Base-by-base conservation (phyloP, 2,329 filamentous ascomycete species). In the Berkeleyomyces basicola region DNA sequence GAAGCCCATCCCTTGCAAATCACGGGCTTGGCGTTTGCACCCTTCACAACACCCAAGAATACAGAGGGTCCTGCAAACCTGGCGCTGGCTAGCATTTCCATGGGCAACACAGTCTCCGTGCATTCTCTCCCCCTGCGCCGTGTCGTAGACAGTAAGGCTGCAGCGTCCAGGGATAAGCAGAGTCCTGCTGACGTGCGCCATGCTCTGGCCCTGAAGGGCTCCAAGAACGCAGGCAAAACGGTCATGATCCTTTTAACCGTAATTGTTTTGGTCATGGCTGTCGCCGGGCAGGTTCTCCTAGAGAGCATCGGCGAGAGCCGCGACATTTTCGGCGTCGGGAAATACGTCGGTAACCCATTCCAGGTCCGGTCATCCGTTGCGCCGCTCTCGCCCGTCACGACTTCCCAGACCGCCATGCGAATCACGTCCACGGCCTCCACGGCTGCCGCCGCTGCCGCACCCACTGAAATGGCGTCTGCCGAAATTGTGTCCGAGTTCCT, bases 11-110 rank as follows among this genome's bases (percentile, higher is more conserved):
- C 76, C 2, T 74, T 77, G 46, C 79, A 79, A 66, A 83, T 86
- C 67, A 84, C 83, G 2, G 77, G 77, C 53, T 69, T 86, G 10
- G 74, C 78, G 7, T 85, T 85, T 70, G 70, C 72, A 31, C 74
- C 80, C 0, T 82, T 80, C n/a, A 75, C 79, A 66, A 75, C 73
- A 2, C 70, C 76, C 68, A 71, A 62, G 74, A 74, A 59, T 70
- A 71, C 44, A 77, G 81, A 14, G 80, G 84, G 68, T 6, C 49
- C 62, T 14, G 59, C 57, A 68, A 46, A 70, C 69, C 11, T 67
- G 69, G 88, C 88, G 68, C 81, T 96, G 3, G 90, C 88, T 39
- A 91, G 87, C 57, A 86, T 89, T 47, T 90, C 87, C 58, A 84
- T 95, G 68, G 86, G 84, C 65, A 91, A 90, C 71, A 88, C 84